phyloP scores from a whole-genome alignment of 257 asterid genomes.

The Solanum pinnatisectum region DNA sequence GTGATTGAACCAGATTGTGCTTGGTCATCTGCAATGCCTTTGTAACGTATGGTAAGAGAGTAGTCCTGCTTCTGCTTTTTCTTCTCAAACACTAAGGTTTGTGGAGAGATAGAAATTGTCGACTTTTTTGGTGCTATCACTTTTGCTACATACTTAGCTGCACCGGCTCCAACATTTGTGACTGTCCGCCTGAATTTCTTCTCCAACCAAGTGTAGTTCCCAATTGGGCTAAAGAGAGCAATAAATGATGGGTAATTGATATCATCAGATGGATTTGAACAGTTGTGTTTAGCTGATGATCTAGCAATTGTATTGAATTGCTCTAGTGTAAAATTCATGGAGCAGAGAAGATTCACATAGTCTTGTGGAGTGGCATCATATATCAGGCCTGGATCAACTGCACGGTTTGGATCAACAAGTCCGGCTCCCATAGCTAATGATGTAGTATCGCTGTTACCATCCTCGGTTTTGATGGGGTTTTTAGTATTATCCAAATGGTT shows the following conservation, averaged over 20 bases:
- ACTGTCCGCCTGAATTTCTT: conserved; percentile 6
- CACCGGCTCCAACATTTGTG: conserved; percentile 10
- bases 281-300: not conserved
- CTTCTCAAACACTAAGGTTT: not conserved
- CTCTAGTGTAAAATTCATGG: conserved; percentile 4
- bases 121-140: not conserved
- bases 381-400: conserved; percentile 16
- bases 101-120: not conserved
- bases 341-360: conserved; percentile 11
- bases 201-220: not conserved
- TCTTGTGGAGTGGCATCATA: conserved; percentile 10
- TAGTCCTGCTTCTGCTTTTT: conserved; percentile 6
- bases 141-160: not conserved
- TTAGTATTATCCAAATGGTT: not conserved
- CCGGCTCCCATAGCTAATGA: conserved; percentile 14
- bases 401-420: conserved; percentile 6
- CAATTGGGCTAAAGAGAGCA: not conserved
- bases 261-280: conserved; percentile 5
- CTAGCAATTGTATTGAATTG: conserved; percentile 1
- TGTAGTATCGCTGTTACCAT: not conserved
- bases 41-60: not conserved
- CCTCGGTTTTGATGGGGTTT: not conserved
- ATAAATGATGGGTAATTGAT: conserved; percentile 13
- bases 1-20: conserved; percentile 5
- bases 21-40: not conserved